These are phyloP conservation scores for Boletus patriciae DNA, from an alignment of 768 basidiomycete species.

Conservation along the genomic window DNA sequence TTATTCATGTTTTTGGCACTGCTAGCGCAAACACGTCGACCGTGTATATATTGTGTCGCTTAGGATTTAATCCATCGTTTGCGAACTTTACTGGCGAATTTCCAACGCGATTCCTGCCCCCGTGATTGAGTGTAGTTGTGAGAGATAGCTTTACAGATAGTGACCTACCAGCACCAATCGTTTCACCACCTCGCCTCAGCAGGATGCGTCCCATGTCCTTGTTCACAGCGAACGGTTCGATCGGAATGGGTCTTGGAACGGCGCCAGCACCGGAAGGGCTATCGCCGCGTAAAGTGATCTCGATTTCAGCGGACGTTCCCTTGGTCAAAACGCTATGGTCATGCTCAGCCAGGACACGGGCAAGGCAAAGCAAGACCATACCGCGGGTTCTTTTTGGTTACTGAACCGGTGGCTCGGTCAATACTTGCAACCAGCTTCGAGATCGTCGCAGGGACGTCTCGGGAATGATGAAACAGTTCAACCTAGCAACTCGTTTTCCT, in stretches of 20 bases:
- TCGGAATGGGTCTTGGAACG: slow-evolving; percentile 62
- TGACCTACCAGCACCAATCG: slow-evolving; percentile 82
- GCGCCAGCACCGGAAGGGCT: slow-evolving; percentile 48
- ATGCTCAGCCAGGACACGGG: slow-evolving; percentile 5
- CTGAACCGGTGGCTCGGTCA: slow-evolving; percentile 74
- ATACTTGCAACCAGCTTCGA: slow-evolving; percentile 75
- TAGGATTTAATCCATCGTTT: slow-evolving; percentile 2
- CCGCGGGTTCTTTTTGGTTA: slow-evolving; percentile 81
- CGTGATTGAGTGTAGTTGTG: slow-evolving; percentile 2
- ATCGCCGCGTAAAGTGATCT: slow-evolving; percentile 68
- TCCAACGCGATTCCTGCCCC: slow-evolving; percentile 49
- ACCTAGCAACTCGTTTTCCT: slow-evolving; percentile 47
- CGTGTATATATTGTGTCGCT: slow-evolving; percentile 16
- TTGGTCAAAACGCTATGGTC: slow-evolving; percentile 76
- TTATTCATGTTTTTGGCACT: slow-evolving; percentile 9
- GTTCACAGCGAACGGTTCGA: slow-evolving; percentile 83
- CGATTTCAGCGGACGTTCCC: slow-evolving; percentile 79
- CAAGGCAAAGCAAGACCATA: slow-evolving; percentile 27
- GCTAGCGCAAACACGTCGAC: slow-evolving; percentile 12
- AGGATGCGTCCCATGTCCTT: slow-evolving; percentile 97
- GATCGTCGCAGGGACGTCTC: slow-evolving; percentile 87
- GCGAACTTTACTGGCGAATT: slow-evolving; percentile 31
- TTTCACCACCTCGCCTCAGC: slow-evolving; percentile 87
- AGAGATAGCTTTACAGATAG: background rate
- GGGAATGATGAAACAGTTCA: slow-evolving; percentile 93